phyloP scores from a whole-genome alignment of 257 asterid species.

The Salvia miltiorrhiza region DNA sequence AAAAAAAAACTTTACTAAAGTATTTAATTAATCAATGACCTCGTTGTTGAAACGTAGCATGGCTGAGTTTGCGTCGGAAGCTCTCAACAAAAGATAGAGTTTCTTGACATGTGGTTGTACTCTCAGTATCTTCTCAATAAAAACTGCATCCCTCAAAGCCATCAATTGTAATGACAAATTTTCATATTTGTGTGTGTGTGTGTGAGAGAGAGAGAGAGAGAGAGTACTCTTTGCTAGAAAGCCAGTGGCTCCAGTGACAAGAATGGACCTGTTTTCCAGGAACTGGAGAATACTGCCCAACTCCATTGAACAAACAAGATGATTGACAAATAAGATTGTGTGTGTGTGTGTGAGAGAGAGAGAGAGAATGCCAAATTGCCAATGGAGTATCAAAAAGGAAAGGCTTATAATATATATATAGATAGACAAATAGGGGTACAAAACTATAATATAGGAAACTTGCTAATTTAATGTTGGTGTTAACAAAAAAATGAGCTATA shows the following conservation, averaged over 20 bases:
- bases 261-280: constrained; percentile 41
- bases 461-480: too few relatives aligned
- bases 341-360: not conserved
- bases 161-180: too few relatives aligned
- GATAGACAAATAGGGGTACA: too few relatives aligned
- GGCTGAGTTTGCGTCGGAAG: constrained; percentile 61
- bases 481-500: not conserved
- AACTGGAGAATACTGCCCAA: constrained; percentile 50
- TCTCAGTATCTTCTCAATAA: constrained; percentile 72
- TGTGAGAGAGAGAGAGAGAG: constrained; percentile 13
- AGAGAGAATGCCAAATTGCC: not conserved
- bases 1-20: too few relatives aligned
- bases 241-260: constrained; percentile 37
- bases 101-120: constrained; percentile 84
- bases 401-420: not conserved
- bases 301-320: constrained; percentile 44
- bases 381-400: not conserved
- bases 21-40: constrained; percentile 30
- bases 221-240: constrained; percentile 74
- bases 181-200: too few relatives aligned
- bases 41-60: constrained; percentile 65
- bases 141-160: constrained; percentile 44
- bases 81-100: constrained; percentile 82
- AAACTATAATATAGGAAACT: too few relatives aligned
- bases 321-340: not conserved